Conservation (phyloP, 805 yeast species). For the Metschnikowia picachoensis region DNA sequence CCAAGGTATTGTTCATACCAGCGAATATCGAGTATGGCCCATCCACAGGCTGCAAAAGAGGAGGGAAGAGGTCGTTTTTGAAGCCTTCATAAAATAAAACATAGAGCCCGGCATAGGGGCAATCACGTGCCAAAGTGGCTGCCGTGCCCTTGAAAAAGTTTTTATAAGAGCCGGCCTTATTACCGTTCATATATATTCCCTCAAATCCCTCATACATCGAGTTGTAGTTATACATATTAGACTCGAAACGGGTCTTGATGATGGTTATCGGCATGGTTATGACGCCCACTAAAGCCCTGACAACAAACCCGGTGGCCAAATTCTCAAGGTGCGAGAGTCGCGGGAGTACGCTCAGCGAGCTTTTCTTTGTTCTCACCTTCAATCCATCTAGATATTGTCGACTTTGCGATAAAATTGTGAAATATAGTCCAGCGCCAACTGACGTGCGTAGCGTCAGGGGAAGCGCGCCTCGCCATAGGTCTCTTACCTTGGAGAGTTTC, state of each 20-base stretch:
- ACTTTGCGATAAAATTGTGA: conserved; percentile 63
- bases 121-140: conserved; percentile 85
- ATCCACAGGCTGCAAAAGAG: conserved; percentile 11
- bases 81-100: conserved; percentile 78
- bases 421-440: conserved; percentile 82
- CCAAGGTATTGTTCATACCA: conserved; percentile 46
- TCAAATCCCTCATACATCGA: conserved; percentile 58
- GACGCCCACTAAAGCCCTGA: conserved; percentile 79
- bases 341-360: conserved; percentile 52
- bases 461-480: conserved; percentile 89
- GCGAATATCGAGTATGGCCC: conserved; percentile 12
- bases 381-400: conserved; percentile 47
- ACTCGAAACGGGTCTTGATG: conserved; percentile 84
- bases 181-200: conserved; percentile 43
- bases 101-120: conserved; percentile 94
- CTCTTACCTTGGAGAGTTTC: conserved; percentile 37
- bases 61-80: conserved; percentile 54
- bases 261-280: conserved; percentile 94
- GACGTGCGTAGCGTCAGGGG: conserved; percentile 91
- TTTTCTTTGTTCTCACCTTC: conserved; percentile 18
- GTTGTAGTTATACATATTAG: conserved; percentile 66
- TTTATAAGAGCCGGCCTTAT: conserved; percentile 34
- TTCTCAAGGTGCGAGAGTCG: conserved; percentile 67
- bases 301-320: conserved; percentile 68
- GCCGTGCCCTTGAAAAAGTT: conserved; percentile 87